A percentile compares a stretch with the other conserved stretches of the same genome.
Conservation (phyloP, 2,329 filamentous ascomycete species). For the Didymella sp. region DNA sequence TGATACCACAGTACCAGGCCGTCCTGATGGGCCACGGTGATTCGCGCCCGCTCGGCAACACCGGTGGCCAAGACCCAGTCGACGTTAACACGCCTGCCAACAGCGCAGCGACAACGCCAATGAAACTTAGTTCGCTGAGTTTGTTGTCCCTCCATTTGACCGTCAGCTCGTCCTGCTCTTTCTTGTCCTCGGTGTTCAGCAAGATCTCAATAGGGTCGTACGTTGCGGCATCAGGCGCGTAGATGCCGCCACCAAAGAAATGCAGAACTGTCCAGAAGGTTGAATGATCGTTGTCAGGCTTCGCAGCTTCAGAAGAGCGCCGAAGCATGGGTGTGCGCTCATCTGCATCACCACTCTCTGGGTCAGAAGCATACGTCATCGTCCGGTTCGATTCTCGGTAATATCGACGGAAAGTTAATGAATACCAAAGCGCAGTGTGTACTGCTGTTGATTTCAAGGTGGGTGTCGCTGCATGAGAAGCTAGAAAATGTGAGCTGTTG, state of each 20-base stretch:
- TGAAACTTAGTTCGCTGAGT: constrained; percentile 52
- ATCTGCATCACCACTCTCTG: constrained; percentile 27
- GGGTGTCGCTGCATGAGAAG: constrained; percentile 1
- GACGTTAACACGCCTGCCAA: constrained; percentile 52
- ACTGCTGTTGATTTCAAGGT: constrained; percentile 8
- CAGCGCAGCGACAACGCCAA: constrained; percentile 48
- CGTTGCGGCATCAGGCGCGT: constrained; percentile 42
- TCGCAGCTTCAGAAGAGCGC: constrained; percentile 20
- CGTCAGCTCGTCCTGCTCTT: constrained; percentile 48
- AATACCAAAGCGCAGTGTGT: neutral
- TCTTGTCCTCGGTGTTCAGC: constrained; percentile 45
- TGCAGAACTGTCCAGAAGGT: constrained; percentile 26
- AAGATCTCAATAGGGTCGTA: constrained; percentile 49
- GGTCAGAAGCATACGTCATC: constrained; percentile 33
- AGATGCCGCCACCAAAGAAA: constrained; percentile 46
- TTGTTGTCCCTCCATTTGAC: constrained; percentile 51
- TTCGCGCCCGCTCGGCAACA: constrained; percentile 47
- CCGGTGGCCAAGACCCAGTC: constrained; percentile 54
- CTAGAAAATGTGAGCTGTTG: constrained; percentile 2
- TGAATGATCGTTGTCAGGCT: constrained; percentile 10
- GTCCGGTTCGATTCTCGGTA: constrained; percentile 15
- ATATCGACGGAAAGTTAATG: neutral
- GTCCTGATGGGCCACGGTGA: constrained; percentile 53
- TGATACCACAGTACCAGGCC: constrained; percentile 54
- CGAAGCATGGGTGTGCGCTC: constrained; percentile 35